Base-by-base conservation (phyloP, 164 flowering plant species). In the Stephania japonica region DNA sequence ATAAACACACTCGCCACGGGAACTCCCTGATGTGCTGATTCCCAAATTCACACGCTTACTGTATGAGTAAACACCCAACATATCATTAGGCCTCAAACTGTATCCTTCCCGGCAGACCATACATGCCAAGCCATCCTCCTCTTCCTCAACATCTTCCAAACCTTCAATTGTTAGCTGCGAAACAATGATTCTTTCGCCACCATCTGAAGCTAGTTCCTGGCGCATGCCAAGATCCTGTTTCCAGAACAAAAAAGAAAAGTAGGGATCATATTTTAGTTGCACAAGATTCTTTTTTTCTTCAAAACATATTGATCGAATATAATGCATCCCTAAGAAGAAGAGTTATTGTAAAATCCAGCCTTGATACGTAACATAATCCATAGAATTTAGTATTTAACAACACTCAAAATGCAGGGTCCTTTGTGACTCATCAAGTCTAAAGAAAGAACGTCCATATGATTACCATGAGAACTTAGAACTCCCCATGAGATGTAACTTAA, bases 101-200 rank as follows among this genome's bases (percentile, higher is more conserved):
- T 91, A 96, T 10, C 99, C 99, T 79, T 96, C 99, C n/a, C 97
- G 85, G 82, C 99, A 96, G 1, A 96, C 98, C 99, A 96, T 93
- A 86, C 99, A 96, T 53, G 99, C 98, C 76, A 92, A 73, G 42
- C 99, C 98, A 82, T 92, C 97, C 76, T 91, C 95, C 76, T 96
- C 99, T 74, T 94, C 97, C 79, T 90, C 94, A 68, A 96, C 88
- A 72, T 96, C 99, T 72, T 96, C 99, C 75, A 96, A 78, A 56
- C 97, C 98, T 82, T 96, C 99, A 69, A 96, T 87, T 53, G 81
- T 59, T 69, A 95, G 97, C 26, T 73, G 89, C 14, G 95, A 70
- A 72, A 96, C 92, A 56, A 96, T 80, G 70, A 96, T 96, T 12
- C 99, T 83, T 75, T 91, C 95, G 63, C 98, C 98, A 53, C 99